phyloP scores from a whole-genome alignment of 164 flowering plant species.

The Vitis labrusca region DNA sequence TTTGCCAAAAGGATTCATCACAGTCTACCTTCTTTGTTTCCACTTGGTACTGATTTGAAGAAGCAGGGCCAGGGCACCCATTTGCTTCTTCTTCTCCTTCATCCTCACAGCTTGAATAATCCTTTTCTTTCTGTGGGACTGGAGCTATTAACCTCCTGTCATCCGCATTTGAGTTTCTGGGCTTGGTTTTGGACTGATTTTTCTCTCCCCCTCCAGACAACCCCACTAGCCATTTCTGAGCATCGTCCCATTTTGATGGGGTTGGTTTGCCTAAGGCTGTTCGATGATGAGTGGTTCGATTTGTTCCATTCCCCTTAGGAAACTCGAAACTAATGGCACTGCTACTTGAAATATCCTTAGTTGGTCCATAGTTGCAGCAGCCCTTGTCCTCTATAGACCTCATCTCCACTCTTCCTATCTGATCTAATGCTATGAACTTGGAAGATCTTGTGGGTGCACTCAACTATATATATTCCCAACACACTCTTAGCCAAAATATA shows the following conservation, averaged over 20 bases:
- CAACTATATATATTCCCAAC: neutral
- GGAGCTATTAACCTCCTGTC: constrained; percentile 77
- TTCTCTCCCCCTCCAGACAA: constrained; percentile 64
- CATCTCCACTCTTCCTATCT: constrained; percentile 32
- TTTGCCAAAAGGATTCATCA: constrained; percentile 63
- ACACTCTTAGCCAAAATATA: no score
- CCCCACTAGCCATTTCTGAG: constrained; percentile 91
- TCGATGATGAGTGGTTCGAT: constrained; percentile 49
- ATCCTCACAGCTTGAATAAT: constrained; percentile 32
- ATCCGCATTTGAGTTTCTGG: constrained; percentile 85
- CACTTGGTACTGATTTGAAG: no score
- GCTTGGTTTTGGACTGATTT: constrained; percentile 47
- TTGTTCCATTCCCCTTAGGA: constrained; percentile 52
- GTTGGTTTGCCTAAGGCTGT: constrained; percentile 73
- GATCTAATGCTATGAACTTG: neutral
- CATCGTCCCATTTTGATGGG: constrained; percentile 99
- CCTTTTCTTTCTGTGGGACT: constrained; percentile 55
- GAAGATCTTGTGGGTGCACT: neutral
- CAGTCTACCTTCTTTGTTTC: constrained; percentile 32
- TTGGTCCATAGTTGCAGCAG: constrained; percentile 40
- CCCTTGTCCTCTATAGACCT: constrained; percentile 68
- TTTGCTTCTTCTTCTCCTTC: constrained; percentile 30
- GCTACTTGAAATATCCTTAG: constrained; percentile 37
- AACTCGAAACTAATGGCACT: constrained; percentile 60
- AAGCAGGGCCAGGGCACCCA: constrained; percentile 3